Conservation (phyloP, 1,284 basidiomycete genomes). For the Ustilago trichophora region DNA sequence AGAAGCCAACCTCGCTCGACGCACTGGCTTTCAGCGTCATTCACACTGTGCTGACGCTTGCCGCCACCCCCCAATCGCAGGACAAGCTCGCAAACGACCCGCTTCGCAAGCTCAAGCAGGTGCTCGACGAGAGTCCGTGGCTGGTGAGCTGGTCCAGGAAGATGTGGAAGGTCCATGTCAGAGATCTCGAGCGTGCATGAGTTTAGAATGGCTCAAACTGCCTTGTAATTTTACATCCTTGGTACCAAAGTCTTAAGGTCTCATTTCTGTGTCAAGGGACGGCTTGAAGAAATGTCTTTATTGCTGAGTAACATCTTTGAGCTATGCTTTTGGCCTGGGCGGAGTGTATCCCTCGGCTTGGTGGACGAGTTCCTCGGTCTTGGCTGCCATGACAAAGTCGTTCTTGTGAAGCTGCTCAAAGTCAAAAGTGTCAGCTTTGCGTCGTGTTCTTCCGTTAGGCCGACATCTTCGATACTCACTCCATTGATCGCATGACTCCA, state of each 20-base stretch:
- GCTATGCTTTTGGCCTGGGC: conserved; percentile 21
- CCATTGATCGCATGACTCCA: conserved; percentile 64
- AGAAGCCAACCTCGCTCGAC: conserved; percentile 35
- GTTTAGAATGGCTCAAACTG: background rate
- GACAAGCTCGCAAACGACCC: conserved; percentile 5
- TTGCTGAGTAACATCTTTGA: too few relatives aligned
- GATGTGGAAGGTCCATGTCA: conserved; percentile 40
- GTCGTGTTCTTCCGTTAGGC: too few relatives aligned
- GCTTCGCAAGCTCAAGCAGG: conserved; percentile 22
- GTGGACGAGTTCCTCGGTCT: conserved; percentile 57
- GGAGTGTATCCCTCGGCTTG: conserved; percentile 52
- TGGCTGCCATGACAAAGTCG: conserved; percentile 65
- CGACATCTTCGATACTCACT: too few relatives aligned
- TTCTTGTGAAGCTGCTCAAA: conserved; percentile 58
- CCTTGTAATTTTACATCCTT: conserved; percentile 3
- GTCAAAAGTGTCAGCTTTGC: background rate
- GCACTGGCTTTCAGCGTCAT: conserved; percentile 49
- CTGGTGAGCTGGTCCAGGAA: conserved; percentile 38
- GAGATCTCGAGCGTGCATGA: conserved; percentile 28
- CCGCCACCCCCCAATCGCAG: conserved; percentile 36
- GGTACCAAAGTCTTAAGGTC: background rate
- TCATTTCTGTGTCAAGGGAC: background rate
- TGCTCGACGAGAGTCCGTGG: conserved; percentile 38
- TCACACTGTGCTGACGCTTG: conserved; percentile 48
- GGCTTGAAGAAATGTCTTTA: too few relatives aligned